Base-by-base conservation (phyloP, 495 filamentous ascomycete species). In the Endocarpon pusillum region DNA sequence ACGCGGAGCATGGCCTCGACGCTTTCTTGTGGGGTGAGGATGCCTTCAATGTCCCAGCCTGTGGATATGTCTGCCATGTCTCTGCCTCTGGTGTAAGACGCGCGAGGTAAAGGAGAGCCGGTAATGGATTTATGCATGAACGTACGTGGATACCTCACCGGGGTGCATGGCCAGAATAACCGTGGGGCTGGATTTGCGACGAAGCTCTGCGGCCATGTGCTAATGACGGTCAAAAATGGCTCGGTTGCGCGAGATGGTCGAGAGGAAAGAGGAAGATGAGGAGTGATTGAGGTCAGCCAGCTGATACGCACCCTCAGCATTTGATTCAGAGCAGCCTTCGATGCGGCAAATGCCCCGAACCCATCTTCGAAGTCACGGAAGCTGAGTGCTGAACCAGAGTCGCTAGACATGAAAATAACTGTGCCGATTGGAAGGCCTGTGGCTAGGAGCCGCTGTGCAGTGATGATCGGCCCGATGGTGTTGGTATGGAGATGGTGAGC, bases 321-420 rank as follows among this genome's bases (percentile, higher is more conserved):
- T 42, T 69, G 63, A 43, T 73, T 73, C 30, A 73, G 44, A 1
- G 68, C 69, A n/a, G 66, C 59, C 45, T 73, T 72, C 3, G 62
- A 67, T 0, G 66, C 66, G 4, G 61, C 58, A 44, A 71, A 73
- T 4, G 68, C 69, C 4, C 61, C 68, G 37, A 72, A 71, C 47
- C 68, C 69, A 43, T 73, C 68, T 45, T 71, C 66, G 40, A 65
- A 59, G 12, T 57, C 57, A 24, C 57, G 58, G 40, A 70, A 71
- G 14, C 53, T 45, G 1, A 42, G 41, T 12, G 56, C 48, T 2
- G 58, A 65, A 6, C 58, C 65, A 3, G 60, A 64, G 42, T 67
- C 63, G 27, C 58, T 65, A 8, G 66, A 69, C 53, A 69, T 67
- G 47, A 67, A 68, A 8, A 54, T 45, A 15, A 66, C 56, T 23